Evolutionary conservation across 345 rosid species (phyloP).

Genomic region (Brassica napus): Da-Ae NC_063434.1:14962501-14963000

Average conservation of each 20-base stretch:
- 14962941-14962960: not conserved
- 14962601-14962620: not conserved
- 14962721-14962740: not conserved
- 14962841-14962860: not conserved
- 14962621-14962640: not conserved
- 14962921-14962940: not conserved
- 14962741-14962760: not conserved
- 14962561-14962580: not conserved
- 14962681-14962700: not conserved
- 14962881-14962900: not conserved
- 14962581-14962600: not conserved
- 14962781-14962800: not conserved
- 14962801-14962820: not conserved
- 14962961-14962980: not conserved
- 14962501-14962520: slow-evolving; percentile 21
- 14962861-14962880: not conserved
- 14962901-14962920: not conserved
- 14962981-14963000: not conserved
- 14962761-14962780: not conserved
- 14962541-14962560: not conserved
- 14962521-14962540: not conserved
- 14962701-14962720: not conserved
- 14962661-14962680: not conserved
- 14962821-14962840: not conserved
- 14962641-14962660: not conserved